Evolutionary conservation across 2,329 filamentous ascomycete genomes (phyloP), one percentile per base, ranked within the genome.

Genomic region (Colletotrichum gigasporum): DNA sequence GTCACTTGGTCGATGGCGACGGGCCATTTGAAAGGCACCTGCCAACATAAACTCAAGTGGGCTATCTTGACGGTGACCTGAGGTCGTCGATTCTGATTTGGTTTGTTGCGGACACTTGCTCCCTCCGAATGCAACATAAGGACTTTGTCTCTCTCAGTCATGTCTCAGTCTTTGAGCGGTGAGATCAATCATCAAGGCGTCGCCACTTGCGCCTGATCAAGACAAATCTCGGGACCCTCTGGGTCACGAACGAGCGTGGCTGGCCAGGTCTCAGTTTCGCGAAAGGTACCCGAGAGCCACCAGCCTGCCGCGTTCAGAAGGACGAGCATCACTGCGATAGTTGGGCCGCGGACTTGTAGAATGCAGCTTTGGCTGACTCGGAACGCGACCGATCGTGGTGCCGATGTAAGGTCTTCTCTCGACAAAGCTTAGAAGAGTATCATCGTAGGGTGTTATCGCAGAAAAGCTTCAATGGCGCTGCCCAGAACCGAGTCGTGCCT

Each of bases 101-200:
- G n/a, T n/a, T n/a, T 20, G 22, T 26, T 4, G 22, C 50, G 9
- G n/a, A 54, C 39, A 35, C 35, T 24, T 32, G 41, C 16, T 32
- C 26, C 41, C 8, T 11, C 32, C 12, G 42, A 39, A 51, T 44
- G n/a, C 28, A 11, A 37, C 45, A 12, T 12, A 14, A 34, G 16
- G 11, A 16, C 30, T n/a, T n/a, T 41, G 14, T 52, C 41, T 22
- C 14, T 20, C 32, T 52, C 26, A 16, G 24, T 9, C 20, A 10
- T 64, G 56, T 64, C 61, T 61, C 41, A 61, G 26, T 28, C 24
- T 22, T 39, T 45, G 32, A 32, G 32, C 47, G 47, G 60, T 45
- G 55, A 63, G 45, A 63, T 59, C 44, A n/a, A n/a, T n/a, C n/a
- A n/a, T n/a, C 50, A 44, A 58, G 59, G 44, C 54, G 35, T 16